Base-by-base conservation (phyloP, 768 basidiomycete species). In the Termitomyces sp. region DNA sequence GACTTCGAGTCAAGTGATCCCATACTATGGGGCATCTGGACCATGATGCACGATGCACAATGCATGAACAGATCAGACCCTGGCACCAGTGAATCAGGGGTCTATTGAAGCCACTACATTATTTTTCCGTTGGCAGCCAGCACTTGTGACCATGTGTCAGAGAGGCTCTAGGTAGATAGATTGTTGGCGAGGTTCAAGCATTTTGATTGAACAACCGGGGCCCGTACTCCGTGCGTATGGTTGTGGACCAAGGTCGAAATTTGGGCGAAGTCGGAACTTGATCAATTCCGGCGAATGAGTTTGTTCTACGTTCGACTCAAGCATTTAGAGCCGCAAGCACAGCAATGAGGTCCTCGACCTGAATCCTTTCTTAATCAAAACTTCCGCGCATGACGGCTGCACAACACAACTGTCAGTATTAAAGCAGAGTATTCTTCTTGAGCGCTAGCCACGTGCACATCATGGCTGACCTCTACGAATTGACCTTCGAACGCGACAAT, bases 401-500 rank as follows among this genome's bases (percentile, higher is more conserved):
- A 9, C 11, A 34, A 9, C 34, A 34, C 11, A 12, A 5, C 9
- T 34, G 10, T 10, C 34, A 42, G 41, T 32, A 19, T n/a, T 19
- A 46, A n/a, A 3, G 42, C 16, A 25, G 42, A 45, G 10, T 12
- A 16, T 6, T 19, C 5, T 9, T 25, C 14, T 17, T 8, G 3
- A 17, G 14, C 27, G 7, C 25, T 27, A 43, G 12, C 12, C 32
- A 32, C 47, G 4, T 11, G 4, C 19, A 31, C 16, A 49, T 12
- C 49, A 64, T 66, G 65, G 49, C 59, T 4, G 53, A 62, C 16
- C 25, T 61, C 25, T 63, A 66, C 47, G 65, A 57, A 34, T 71
- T 80, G 41, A 65, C 68, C 19, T 68, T 79, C 51, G 54, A 68
- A 34, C 72, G 71, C 1, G 76, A 79, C 58, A 76, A 79, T 62